Evolutionary conservation across 2,329 filamentous ascomycete species (phyloP).

Genomic region (Sphaerostilbella broomeana): DNA sequence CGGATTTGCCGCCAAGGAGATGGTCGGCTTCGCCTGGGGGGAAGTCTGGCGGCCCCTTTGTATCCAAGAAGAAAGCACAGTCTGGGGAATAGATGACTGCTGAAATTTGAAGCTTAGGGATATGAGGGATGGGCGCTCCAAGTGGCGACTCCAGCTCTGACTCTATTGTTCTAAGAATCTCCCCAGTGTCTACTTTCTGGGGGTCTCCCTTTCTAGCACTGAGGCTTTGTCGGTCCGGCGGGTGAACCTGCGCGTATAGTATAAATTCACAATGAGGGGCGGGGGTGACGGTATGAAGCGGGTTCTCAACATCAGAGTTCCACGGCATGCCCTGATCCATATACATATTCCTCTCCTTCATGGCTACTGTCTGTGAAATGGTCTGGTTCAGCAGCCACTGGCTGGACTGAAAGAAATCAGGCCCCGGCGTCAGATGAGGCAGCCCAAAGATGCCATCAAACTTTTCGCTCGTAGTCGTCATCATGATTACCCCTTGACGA

Average conservation of each 20-base stretch:
- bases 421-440: conserved; percentile 67
- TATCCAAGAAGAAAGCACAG: conserved; percentile 60
- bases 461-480: conserved; percentile 90
- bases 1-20: conserved; percentile 54
- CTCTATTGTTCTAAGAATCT: conserved; percentile 50
- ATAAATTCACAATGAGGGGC: conserved; percentile 81
- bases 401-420: conserved; percentile 51
- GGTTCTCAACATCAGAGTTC: conserved; percentile 61
- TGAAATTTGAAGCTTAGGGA: conserved; percentile 55
- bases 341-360: conserved; percentile 50
- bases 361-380: conserved; percentile 59
- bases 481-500: conserved; percentile 67
- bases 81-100: conserved; percentile 61
- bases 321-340: conserved; percentile 63
- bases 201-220: conserved; percentile 26
- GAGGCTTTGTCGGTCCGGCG: conserved; percentile 36
- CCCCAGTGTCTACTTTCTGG: conserved; percentile 27
- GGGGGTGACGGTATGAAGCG: conserved; percentile 50
- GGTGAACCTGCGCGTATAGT: conserved; percentile 73
- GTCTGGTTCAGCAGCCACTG: conserved; percentile 65
- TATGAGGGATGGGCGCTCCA: conserved; percentile 49
- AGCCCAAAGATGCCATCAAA: conserved; percentile 86
- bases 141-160: conserved; percentile 55
- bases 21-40: conserved; percentile 46
- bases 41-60: conserved; percentile 54